These are phyloP conservation scores for Flaveria trinervia DNA, from an alignment of 129 eudicot species.

Conservation along the genomic window DNA sequence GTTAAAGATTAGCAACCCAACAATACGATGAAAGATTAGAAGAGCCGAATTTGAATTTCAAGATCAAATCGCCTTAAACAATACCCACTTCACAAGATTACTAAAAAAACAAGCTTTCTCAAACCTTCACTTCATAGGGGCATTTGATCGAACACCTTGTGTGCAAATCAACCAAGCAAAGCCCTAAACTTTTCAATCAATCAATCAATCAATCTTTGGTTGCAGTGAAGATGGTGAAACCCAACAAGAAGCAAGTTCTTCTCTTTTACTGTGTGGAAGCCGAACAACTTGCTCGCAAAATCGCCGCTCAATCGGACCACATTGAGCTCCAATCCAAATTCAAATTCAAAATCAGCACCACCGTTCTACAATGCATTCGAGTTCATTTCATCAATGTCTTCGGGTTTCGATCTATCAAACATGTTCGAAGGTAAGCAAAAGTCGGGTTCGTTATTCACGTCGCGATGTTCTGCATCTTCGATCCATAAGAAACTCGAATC, in stretches of 20 bases:
- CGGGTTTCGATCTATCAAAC: constrained; percentile 81
- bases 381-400: constrained; percentile 86
- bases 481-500: constrained; percentile 56
- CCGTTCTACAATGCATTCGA: constrained; percentile 90
- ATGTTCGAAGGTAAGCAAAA: constrained; percentile 60
- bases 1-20: no score
- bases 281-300: constrained; percentile 74
- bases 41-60: no score
- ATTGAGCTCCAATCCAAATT: constrained; percentile 64
- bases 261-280: constrained; percentile 80
- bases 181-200: background rate
- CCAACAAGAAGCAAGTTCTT: constrained; percentile 69
- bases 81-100: no score
- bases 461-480: constrained; percentile 47
- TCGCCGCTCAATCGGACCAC: constrained; percentile 71
- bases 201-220: background rate
- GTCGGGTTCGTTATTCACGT: constrained; percentile 73
- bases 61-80: no score
- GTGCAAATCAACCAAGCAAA: no score
- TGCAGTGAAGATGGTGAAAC: constrained; percentile 54
- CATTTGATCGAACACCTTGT: no score
- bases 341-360: constrained; percentile 48
- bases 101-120: no score
- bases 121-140: no score
- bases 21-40: no score